Conservation (phyloP, 192 early-diverging fungal genomes). For the Backusella sp. region DNA sequence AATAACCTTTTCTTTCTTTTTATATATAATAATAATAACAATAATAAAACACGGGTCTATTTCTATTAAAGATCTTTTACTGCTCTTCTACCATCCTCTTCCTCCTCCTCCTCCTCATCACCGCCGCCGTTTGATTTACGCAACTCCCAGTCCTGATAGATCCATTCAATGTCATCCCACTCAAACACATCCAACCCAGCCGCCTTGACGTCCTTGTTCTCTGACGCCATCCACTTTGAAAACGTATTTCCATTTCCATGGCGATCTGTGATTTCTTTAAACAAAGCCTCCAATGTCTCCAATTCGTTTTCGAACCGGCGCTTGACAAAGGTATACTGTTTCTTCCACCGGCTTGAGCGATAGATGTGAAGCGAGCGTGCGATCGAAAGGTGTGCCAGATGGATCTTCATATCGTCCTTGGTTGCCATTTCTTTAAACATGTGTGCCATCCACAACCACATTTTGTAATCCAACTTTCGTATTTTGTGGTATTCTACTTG, state of each 20-base stretch:
- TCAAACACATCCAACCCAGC: conserved; percentile 12
- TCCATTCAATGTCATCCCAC: conserved; percentile 34
- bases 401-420: not conserved
- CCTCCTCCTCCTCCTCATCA: conserved; percentile 4
- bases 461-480: conserved; percentile 25
- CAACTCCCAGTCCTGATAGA: conserved; percentile 20
- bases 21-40: not conserved
- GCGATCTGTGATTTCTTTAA: not conserved
- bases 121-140: conserved; percentile 10
- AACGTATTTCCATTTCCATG: conserved; percentile 12
- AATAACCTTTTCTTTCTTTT: not conserved
- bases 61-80: conserved; percentile 22
- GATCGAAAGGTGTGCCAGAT: conserved; percentile 20
- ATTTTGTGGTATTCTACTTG: conserved; percentile 17
- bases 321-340: not conserved
- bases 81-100: conserved; percentile 3
- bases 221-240: conserved; percentile 14
- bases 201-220: not conserved
- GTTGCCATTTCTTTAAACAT: conserved; percentile 9
- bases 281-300: not conserved
- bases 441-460: conserved; percentile 22
- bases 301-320: conserved; percentile 5
- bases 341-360: conserved; percentile 11
- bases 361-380: conserved; percentile 20
- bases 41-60: not conserved